phyloP scores from a whole-genome alignment of 169 alveolate species.

The Eimeria falciformis region DNA sequence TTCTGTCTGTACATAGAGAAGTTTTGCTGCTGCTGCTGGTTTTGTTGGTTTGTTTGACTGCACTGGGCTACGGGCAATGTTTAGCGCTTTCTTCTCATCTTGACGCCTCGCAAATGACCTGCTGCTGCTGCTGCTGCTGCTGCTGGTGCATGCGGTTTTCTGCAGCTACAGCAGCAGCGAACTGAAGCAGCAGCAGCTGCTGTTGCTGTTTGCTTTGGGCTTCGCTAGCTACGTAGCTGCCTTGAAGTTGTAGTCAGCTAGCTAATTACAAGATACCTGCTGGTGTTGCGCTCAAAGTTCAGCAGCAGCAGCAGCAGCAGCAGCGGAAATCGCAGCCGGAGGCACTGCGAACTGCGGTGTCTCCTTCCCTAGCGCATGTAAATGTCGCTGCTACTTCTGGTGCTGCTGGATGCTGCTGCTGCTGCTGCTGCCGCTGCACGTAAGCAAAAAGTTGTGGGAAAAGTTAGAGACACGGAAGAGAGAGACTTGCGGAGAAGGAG shows the following conservation, averaged over 20 bases:
- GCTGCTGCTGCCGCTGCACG: slow-evolving; percentile 7
- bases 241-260: too few relatives aligned
- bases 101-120: too few relatives aligned
- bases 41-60: too few relatives aligned
- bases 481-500: too few relatives aligned
- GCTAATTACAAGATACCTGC: background rate
- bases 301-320: background rate
- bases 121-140: slow-evolving; percentile 3
- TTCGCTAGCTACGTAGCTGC: too few relatives aligned
- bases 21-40: background rate
- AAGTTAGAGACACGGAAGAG: too few relatives aligned
- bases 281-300: background rate
- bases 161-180: background rate
- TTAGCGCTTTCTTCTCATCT: too few relatives aligned
- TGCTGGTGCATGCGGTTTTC: background rate
- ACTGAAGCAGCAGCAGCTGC: background rate
- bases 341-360: too few relatives aligned
- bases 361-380: background rate
- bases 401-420: background rate
- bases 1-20: too few relatives aligned
- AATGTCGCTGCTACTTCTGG: slow-evolving; percentile 6
- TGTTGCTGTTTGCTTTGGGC: background rate
- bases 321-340: too few relatives aligned
- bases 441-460: background rate
- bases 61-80: too few relatives aligned